phyloP scores from a whole-genome alignment of 2,329 filamentous ascomycete species.

The Knufia fluminis region DNA sequence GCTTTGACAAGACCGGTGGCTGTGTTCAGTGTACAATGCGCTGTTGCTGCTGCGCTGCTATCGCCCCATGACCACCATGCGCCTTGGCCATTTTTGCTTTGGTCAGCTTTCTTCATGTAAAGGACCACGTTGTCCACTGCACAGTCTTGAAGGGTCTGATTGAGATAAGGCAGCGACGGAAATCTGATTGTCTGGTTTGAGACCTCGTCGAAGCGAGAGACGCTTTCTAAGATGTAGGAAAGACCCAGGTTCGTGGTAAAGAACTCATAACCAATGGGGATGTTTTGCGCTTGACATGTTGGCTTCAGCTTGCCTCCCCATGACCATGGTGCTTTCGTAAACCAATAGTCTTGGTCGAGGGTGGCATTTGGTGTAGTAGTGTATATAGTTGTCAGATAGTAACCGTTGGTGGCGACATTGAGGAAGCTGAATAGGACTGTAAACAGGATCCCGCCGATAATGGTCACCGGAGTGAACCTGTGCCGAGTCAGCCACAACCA shows the following conservation, averaged over 20 bases:
- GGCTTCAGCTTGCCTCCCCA: not conserved
- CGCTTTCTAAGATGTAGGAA: not conserved
- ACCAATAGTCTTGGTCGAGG: not conserved
- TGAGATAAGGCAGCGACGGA: not conserved
- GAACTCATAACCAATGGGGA: constrained; percentile 1
- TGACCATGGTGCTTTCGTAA: not conserved
- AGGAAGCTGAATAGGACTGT: not conserved
- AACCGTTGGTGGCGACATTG: not conserved
- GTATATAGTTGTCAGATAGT: not conserved
- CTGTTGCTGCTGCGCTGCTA: not conserved
- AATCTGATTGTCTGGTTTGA: not conserved
- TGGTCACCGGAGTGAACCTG: not conserved
- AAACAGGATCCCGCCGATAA: not conserved
- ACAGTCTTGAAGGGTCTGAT: not conserved
- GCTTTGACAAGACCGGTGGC: not conserved
- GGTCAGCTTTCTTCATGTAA: not conserved
- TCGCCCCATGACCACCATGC: not conserved
- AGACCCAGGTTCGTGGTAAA: not conserved
- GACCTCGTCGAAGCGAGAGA: not conserved
- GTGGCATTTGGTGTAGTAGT: not conserved
- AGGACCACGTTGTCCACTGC: not conserved
- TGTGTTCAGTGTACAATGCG: not conserved
- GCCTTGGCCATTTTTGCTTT: not conserved
- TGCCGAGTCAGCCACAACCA: not conserved
- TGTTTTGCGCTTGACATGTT: not conserved